A percentile compares a stretch with the other conserved stretches of the same genome.
phyloP scores from a whole-genome alignment of 495 filamentous ascomycete species.

The Rusavskia elegans region DNA sequence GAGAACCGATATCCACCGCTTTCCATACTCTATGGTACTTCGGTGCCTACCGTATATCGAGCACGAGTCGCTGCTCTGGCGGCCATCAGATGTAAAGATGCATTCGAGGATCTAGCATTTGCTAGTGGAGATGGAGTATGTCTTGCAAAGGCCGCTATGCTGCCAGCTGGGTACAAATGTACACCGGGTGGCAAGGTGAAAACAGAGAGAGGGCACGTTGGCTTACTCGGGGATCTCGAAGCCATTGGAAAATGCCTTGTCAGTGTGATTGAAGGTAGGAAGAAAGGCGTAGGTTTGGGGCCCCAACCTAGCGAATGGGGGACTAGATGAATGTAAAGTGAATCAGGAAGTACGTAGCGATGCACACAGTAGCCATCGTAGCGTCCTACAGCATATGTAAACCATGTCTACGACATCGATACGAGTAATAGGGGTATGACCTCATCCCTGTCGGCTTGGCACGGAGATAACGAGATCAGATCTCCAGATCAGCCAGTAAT shows the following conservation, averaged over 20 bases:
- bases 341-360: no score
- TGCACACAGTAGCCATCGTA: no score
- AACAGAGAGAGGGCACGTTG: slow-evolving; percentile 75
- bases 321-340: no score
- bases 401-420: no score
- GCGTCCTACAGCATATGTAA: no score
- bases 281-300: slow-evolving; percentile 56
- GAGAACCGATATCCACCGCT: slow-evolving; percentile 65
- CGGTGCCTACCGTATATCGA: slow-evolving; percentile 68
- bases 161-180: slow-evolving; percentile 62
- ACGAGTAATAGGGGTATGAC: no score
- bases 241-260: slow-evolving; percentile 59
- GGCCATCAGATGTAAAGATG: slow-evolving; percentile 56
- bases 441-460: background rate
- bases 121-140: slow-evolving; percentile 82
- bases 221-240: slow-evolving; percentile 69
- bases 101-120: slow-evolving; percentile 80
- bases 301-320: no score
- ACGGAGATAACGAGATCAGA: background rate
- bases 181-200: slow-evolving; percentile 56
- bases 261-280: slow-evolving; percentile 47
- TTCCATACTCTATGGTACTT: slow-evolving; percentile 78
- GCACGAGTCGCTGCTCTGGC: slow-evolving; percentile 53
- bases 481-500: background rate
- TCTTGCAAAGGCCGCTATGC: slow-evolving; percentile 70